Percentiles rank a stretch among this genome's conserved stretches.
Conservation (phyloP, 2,329 filamentous ascomycete genomes). For the Xylaria sp. region DNA sequence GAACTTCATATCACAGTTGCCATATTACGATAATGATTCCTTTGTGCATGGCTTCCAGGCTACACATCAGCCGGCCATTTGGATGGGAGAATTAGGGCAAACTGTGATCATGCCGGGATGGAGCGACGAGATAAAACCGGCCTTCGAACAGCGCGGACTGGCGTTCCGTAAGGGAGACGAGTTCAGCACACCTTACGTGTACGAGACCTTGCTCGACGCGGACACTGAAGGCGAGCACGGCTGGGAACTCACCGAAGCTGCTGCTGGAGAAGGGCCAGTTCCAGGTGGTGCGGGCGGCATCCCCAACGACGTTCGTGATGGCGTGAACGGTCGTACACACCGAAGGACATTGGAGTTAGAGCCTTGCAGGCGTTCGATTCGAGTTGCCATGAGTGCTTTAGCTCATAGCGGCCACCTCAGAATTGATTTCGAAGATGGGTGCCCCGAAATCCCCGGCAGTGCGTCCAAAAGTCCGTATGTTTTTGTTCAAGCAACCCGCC, state of each 20-base stretch:
- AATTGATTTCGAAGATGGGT: conserved; percentile 44
- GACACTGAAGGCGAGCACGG: conserved; percentile 41
- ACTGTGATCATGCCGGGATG: conserved; percentile 50
- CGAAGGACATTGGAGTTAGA: conserved; percentile 30
- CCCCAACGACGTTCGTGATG: conserved; percentile 43
- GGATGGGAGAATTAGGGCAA: conserved; percentile 57
- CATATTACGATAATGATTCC: conserved; percentile 50
- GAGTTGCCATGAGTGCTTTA: conserved; percentile 48
- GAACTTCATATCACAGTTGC: conserved; percentile 56
- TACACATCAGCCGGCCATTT: conserved; percentile 58
- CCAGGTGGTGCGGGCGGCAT: conserved; percentile 49
- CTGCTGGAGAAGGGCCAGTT: conserved; percentile 42
- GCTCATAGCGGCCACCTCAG: conserved; percentile 50
- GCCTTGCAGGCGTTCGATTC: conserved; percentile 32
- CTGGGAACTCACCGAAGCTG: conserved; percentile 45
- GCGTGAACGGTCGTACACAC: conserved; percentile 48
- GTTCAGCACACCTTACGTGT: conserved; percentile 51
- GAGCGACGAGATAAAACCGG: conserved; percentile 35
- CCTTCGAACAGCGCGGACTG: conserved; percentile 50
- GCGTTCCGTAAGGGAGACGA: conserved; percentile 51
- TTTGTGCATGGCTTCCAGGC: conserved; percentile 56
- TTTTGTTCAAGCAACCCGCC: conserved; percentile 50
- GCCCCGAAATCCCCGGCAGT: not conserved
- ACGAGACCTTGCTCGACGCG: conserved; percentile 50
- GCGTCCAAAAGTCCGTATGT: conserved; percentile 43